Evolutionary conservation across 495 filamentous ascomycete species (phyloP).

Genomic region (Penicillium steckii): DNA sequence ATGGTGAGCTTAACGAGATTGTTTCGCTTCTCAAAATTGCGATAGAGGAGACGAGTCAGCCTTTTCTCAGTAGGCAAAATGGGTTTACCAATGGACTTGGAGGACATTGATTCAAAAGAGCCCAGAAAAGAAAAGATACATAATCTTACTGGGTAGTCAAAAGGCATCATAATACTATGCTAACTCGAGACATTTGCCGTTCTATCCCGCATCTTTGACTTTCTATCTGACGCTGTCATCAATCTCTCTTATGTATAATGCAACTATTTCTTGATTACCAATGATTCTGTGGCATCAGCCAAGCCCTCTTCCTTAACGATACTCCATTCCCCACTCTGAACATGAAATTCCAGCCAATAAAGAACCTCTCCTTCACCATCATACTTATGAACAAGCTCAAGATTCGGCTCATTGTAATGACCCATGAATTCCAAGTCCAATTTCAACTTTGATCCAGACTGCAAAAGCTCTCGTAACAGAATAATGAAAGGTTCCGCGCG

Average conservation of each 20-base stretch:
- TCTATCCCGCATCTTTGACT: neutral
- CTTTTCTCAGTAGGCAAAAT: no score
- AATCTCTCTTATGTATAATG: neutral
- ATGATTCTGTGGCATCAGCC: neutral
- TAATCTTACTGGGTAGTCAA: no score
- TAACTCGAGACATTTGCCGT: neutral
- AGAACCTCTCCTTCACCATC: neutral
- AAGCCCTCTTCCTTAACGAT: neutral
- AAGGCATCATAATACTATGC: no score
- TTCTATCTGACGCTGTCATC: no score
- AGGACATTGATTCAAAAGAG: no score
- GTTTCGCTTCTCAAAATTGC: conserved; percentile 29
- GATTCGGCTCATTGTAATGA: conserved; percentile 5
- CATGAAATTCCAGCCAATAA: conserved; percentile 4
- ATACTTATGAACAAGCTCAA: conserved; percentile 6
- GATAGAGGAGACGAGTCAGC: conserved; percentile 6
- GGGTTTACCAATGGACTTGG: no score
- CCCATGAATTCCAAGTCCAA: conserved; percentile 2
- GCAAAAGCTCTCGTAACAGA: neutral
- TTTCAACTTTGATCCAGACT: neutral
- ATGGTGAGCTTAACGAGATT: conserved; percentile 51
- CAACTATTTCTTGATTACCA: neutral
- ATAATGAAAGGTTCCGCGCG: conserved; percentile 9
- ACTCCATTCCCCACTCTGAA: neutral
- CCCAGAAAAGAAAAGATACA: no score